phyloP scores from a whole-genome alignment of 129 eudicot species.

The Kitagawia praeruptora region DNA sequence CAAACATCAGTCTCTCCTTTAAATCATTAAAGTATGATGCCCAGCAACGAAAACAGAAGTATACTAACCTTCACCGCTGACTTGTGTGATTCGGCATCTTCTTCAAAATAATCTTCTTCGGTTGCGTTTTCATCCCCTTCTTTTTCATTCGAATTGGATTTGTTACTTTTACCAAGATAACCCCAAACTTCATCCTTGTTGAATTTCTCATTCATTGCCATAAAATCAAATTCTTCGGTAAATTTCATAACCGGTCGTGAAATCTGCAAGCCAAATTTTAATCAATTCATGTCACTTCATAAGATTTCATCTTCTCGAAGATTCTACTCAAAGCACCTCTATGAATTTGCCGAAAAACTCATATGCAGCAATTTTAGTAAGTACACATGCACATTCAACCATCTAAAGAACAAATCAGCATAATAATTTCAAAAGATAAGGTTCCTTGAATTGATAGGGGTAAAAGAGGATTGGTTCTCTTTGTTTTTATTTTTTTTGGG shows the following conservation, averaged over 20 bases:
- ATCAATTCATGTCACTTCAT: neutral
- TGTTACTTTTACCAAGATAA: constrained; percentile 60
- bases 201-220: constrained; percentile 92
- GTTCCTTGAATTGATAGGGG: neutral
- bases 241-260: constrained; percentile 58
- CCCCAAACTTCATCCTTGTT: constrained; percentile 98
- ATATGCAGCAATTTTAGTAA: neutral
- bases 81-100: constrained; percentile 46
- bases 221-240: constrained; percentile 88
- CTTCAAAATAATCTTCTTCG: constrained; percentile 47
- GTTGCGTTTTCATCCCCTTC: constrained; percentile 39
- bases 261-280: constrained; percentile 30
- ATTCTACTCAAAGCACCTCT: neutral
- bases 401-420: neutral
- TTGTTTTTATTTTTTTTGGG: too few species aligned
- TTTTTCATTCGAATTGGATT: constrained; percentile 31
- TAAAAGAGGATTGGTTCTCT: too few species aligned
- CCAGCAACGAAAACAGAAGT: neutral
- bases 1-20: neutral
- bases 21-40: neutral
- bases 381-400: neutral
- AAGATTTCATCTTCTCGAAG: neutral
- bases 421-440: neutral
- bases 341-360: neutral
- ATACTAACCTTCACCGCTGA: constrained; percentile 44